Evolutionary conservation across 1,284 basidiomycete species (phyloP).

Genomic region (Phylloporus sp.): DNA sequence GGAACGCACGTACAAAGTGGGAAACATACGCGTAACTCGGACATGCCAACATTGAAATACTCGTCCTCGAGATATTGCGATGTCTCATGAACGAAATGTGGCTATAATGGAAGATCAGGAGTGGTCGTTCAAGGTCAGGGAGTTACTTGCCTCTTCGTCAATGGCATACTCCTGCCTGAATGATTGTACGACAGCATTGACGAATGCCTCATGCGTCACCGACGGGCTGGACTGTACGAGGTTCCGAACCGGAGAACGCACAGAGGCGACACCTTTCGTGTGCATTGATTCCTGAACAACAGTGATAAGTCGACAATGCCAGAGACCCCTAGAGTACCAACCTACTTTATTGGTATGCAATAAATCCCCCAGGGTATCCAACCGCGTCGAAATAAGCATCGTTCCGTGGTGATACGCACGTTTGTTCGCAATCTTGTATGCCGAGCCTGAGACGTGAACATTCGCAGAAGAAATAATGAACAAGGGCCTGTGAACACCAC

Average conservation of each 20-base stretch:
- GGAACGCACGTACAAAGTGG: conserved; percentile 1
- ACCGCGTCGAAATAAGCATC: conserved; percentile 91
- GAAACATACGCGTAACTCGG: conserved; percentile 70
- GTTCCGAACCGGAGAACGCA: conserved; percentile 92
- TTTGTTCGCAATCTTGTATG: conserved; percentile 93
- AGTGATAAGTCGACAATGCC: neutral
- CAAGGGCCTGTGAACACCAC: neutral
- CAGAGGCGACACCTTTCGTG: conserved; percentile 89
- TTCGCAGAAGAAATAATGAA: neutral
- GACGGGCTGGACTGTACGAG: conserved; percentile 64
- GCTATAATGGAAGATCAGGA: conserved; percentile 27
- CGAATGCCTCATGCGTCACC: conserved; percentile 76
- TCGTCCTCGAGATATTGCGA: conserved; percentile 53
- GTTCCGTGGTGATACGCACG: conserved; percentile 98
- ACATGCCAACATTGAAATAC: conserved; percentile 72
- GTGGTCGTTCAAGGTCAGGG: neutral
- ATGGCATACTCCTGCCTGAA: conserved; percentile 76
- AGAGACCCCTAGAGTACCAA: conserved; percentile 11
- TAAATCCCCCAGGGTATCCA: conserved; percentile 76
- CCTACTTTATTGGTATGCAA: conserved; percentile 77
- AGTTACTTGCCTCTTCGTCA: conserved; percentile 48
- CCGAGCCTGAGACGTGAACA: conserved; percentile 91
- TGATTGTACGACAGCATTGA: conserved; percentile 72
- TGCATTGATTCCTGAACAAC: conserved; percentile 71
- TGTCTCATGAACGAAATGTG: conserved; percentile 52